Percentiles rank a stretch among this genome's conserved stretches.
These are phyloP conservation scores for Corchorus capsularis DNA, from an alignment of 345 rosid genomes.

Conservation along the genomic window DNA sequence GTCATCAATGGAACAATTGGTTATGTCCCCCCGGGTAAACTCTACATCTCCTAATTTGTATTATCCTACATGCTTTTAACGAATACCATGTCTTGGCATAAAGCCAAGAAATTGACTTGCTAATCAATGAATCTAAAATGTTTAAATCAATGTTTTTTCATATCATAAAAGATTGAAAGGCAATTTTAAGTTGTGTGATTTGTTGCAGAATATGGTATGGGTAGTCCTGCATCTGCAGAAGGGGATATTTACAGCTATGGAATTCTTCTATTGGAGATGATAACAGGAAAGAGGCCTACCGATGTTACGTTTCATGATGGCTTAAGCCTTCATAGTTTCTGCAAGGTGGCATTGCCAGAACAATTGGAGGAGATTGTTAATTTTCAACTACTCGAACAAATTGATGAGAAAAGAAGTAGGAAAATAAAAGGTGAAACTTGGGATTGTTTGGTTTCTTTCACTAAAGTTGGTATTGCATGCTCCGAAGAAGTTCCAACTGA, in stretches of 20 bases:
- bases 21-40: slow-evolving; percentile 27
- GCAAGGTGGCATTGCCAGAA: slow-evolving; percentile 18
- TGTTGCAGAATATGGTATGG: slow-evolving; percentile 32
- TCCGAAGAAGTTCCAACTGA: neutral
- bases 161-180: too few species aligned
- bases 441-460: neutral
- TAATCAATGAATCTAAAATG: neutral
- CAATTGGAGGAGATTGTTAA: slow-evolving; percentile 12
- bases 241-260: slow-evolving; percentile 20
- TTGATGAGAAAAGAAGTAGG: too few species aligned
- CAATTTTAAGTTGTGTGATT: too few species aligned
- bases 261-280: too few species aligned
- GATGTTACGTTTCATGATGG: slow-evolving; percentile 21
- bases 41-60: neutral
- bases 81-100: neutral
- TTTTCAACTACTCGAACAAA: too few species aligned
- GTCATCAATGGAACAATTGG: slow-evolving; percentile 25
- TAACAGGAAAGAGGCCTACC: slow-evolving; percentile 24
- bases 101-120: neutral
- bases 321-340: slow-evolving; percentile 20
- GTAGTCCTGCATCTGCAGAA: slow-evolving; percentile 13
- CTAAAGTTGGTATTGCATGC: neutral
- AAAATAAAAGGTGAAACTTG: neutral
- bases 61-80: neutral
- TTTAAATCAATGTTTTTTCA: too few species aligned